Evolutionary conservation across 116 monocot genomes (phyloP).

Genomic region (Thalassia testudinum): DNA sequence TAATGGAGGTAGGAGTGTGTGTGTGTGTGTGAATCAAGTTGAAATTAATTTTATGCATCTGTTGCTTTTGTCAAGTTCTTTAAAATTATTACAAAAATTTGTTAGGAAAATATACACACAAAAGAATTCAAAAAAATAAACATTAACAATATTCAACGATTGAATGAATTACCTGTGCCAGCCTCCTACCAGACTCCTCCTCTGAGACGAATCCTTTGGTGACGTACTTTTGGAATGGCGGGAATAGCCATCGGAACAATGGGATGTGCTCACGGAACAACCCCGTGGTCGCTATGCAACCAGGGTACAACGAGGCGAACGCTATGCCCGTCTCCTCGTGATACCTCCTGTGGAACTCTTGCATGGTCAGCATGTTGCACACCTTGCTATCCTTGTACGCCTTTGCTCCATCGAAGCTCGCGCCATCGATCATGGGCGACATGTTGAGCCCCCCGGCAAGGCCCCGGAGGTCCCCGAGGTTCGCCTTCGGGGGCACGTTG

Average conservation of each 20-base stretch:
- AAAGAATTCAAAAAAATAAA: no score
- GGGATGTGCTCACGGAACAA: constrained; percentile 93
- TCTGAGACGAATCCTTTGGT: constrained; percentile 97
- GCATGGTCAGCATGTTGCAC: constrained; percentile 99
- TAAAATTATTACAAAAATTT: no score
- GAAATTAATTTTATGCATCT: no score
- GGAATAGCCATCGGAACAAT: constrained; percentile 82
- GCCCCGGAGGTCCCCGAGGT: constrained; percentile 78
- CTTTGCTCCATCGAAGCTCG: constrained; percentile 80
- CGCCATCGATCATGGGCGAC: constrained; percentile 86
- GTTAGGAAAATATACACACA: no score
- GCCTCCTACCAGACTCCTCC: constrained; percentile 81
- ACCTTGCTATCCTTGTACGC: constrained; percentile 99
- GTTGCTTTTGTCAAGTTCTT: no score
- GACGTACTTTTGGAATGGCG: constrained; percentile 97
- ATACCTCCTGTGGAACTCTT: constrained; percentile 89
- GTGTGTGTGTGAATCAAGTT: no score
- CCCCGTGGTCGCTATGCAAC: constrained; percentile 94
- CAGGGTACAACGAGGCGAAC: constrained; percentile 86
- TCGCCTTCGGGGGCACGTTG: constrained; percentile 91
- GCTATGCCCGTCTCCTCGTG: constrained; percentile 89
- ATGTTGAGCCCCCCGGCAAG: constrained; percentile 38
- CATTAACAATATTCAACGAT: no score
- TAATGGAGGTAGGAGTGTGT: no score
- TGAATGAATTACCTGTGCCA: constrained; percentile 50